These are phyloP conservation scores for Mollisia scopiformis DNA, from an alignment of 2,329 filamentous ascomycete genomes.

Conservation along the genomic window DNA sequence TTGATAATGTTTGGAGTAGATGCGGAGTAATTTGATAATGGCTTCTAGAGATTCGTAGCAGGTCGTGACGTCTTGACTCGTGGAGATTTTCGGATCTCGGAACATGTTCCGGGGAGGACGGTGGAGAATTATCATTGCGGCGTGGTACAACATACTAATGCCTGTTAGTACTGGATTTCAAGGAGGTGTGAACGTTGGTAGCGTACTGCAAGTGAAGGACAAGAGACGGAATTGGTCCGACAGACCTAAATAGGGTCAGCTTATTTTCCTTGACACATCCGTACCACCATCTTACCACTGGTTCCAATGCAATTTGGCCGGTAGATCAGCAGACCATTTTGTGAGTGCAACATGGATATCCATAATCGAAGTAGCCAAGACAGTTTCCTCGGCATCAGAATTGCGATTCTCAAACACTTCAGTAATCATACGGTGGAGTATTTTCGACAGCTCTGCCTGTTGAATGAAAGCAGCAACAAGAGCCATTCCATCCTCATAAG, in stretches of 20 bases:
- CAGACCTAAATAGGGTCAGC: slow-evolving; percentile 33
- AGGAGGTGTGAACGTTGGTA: background rate
- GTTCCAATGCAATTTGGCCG: slow-evolving; percentile 52
- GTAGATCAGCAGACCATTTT: slow-evolving; percentile 50
- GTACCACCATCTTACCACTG: slow-evolving; percentile 41
- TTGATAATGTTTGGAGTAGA: slow-evolving; percentile 47
- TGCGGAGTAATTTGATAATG: slow-evolving; percentile 48
- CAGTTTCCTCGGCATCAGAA: slow-evolving; percentile 43
- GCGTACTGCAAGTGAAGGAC: slow-evolving; percentile 50
- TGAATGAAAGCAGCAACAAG: slow-evolving; percentile 50
- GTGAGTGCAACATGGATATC: slow-evolving; percentile 50
- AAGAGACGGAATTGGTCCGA: slow-evolving; percentile 47
- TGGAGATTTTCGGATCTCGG: slow-evolving; percentile 41
- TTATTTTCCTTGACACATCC: background rate
- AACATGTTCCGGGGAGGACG: slow-evolving; percentile 49
- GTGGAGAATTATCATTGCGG: slow-evolving; percentile 54
- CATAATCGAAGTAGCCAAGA: slow-evolving; percentile 46
- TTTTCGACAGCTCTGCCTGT: slow-evolving; percentile 51
- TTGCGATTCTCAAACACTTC: slow-evolving; percentile 53
- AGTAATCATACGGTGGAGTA: slow-evolving; percentile 52
- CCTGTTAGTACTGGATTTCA: background rate
- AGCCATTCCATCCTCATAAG: slow-evolving; percentile 49
- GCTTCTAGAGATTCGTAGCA: slow-evolving; percentile 52
- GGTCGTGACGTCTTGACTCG: slow-evolving; percentile 50
- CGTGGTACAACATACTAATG: slow-evolving; percentile 49